phyloP scores from a whole-genome alignment of 768 basidiomycete species.

The Daedaleopsis nitida region DNA sequence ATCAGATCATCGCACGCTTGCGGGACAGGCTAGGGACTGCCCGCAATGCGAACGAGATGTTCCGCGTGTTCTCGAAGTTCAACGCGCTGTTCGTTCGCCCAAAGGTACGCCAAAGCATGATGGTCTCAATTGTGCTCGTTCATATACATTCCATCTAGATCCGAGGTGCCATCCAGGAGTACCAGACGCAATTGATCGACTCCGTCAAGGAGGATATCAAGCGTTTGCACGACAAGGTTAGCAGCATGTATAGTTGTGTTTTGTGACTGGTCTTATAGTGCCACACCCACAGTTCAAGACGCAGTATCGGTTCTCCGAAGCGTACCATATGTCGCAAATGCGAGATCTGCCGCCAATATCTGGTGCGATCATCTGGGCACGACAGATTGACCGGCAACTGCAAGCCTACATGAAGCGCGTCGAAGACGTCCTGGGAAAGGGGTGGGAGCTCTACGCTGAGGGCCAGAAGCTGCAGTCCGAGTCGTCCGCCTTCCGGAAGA shows the following conservation, averaged over 20 bases:
- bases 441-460: conserved; percentile 99
- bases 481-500: conserved; percentile 88
- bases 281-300: conserved; percentile 74
- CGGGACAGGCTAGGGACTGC: conserved; percentile 93
- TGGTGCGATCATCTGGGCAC: conserved; percentile 97
- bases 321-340: conserved; percentile 98
- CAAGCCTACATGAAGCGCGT: conserved; percentile 98
- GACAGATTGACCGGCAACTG: conserved; percentile 97
- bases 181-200: conserved; percentile 97
- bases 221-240: conserved; percentile 86
- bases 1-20: conserved; percentile 94
- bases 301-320: conserved; percentile 93
- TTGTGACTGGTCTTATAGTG: background rate
- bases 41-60: conserved; percentile 99
- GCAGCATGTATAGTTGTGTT: background rate
- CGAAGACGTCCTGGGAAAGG: conserved; percentile 96
- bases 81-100: conserved; percentile 95
- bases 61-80: conserved; percentile 98
- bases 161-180: conserved; percentile 98
- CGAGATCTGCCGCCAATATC: conserved; percentile 98
- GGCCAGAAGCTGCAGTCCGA: conserved; percentile 97
- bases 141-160: conserved; percentile 51
- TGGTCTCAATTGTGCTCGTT: background rate
- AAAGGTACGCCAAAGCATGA: conserved; percentile 56
- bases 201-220: conserved; percentile 99